Evolutionary conservation across 306 rosid genomes (phyloP), one percentile per base, ranked within the genome.

Genomic region (Mimosa bimucronata): DNA sequence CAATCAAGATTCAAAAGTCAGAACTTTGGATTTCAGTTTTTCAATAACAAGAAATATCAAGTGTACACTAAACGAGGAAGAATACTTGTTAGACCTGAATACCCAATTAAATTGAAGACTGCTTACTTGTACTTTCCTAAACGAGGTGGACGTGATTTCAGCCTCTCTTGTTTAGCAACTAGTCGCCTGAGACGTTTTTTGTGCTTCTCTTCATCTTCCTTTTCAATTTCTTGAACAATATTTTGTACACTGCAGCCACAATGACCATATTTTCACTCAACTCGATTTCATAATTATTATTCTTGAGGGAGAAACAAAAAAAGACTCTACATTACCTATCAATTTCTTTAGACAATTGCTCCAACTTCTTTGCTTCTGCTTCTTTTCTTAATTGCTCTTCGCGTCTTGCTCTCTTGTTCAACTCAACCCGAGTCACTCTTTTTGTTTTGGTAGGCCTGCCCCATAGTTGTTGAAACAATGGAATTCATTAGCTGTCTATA

Each of bases 61-160:
- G 19, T 25, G 38, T 10, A 70, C 38, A 44, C 28, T 3, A 44
- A 42, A 70, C 38, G 18, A 44, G 46, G 3, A 26, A 18, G 4
- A 6, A 26, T 9, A 46, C 41, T 34, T 34, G 2, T 34, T 2
- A 34, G 37, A 34, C 37, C 37, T 34, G 2, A 34, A 34, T 34
- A 10, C 2, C 13, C 40, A 42, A 50, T 50, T 50, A 15, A 50
- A 72, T 34, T 81, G 46, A 57, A 76, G 23, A 76, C 38, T 29
- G 67, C 92, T 79, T 87, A 93, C 99, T 90, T 96, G 92, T 93
- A 84, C 84, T 83, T 96, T 62, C 99, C 99, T 81, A 93, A 45
- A 61, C 98, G 93, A 9, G 98, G 94, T 34, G 98, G 98, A 61
- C 89, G 76, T 55, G 89, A 16, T 78, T 90, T 93, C 18, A 90